These are phyloP conservation scores for Neonectria ditissima DNA, from an alignment of 2,329 filamentous ascomycete species.

Conservation along the genomic window DNA sequence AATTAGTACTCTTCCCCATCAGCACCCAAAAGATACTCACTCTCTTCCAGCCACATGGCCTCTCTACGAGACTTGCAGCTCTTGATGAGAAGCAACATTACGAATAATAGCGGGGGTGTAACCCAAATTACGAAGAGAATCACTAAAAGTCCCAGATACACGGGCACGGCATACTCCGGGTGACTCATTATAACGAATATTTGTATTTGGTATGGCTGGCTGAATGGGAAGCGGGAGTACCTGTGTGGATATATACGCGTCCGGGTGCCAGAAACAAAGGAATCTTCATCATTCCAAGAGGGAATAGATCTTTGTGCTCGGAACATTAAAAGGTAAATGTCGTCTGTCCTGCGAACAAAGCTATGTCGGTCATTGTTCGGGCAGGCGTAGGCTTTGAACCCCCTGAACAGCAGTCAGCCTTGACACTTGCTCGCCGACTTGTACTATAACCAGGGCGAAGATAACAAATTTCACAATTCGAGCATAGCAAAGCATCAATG, in stretches of 20 bases:
- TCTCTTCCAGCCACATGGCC: conserved; percentile 31
- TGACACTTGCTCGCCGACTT: neutral
- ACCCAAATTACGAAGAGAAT: conserved; percentile 36
- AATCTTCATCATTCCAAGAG: neutral
- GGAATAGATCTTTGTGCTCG: neutral
- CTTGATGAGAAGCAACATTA: conserved; percentile 25
- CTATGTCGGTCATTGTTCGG: neutral
- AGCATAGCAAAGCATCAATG: no score
- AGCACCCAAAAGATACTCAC: neutral
- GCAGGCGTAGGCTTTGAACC: neutral
- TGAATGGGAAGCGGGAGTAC: neutral
- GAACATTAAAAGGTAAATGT: neutral
- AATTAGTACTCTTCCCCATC: conserved; percentile 20
- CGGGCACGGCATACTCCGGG: conserved; percentile 34
- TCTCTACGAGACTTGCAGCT: conserved; percentile 25
- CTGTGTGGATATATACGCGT: neutral
- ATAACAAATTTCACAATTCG: neutral
- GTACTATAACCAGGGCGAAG: neutral
- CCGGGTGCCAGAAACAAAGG: neutral
- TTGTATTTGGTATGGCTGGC: neutral
- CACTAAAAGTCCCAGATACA: conserved; percentile 34
- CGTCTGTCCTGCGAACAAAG: neutral
- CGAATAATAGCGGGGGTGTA: conserved; percentile 29
- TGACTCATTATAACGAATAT: conserved; percentile 25
- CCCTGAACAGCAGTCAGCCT: neutral